Conservation (phyloP, 2,329 filamentous ascomycete species). For the Aspergillus quadricinctus region DNA sequence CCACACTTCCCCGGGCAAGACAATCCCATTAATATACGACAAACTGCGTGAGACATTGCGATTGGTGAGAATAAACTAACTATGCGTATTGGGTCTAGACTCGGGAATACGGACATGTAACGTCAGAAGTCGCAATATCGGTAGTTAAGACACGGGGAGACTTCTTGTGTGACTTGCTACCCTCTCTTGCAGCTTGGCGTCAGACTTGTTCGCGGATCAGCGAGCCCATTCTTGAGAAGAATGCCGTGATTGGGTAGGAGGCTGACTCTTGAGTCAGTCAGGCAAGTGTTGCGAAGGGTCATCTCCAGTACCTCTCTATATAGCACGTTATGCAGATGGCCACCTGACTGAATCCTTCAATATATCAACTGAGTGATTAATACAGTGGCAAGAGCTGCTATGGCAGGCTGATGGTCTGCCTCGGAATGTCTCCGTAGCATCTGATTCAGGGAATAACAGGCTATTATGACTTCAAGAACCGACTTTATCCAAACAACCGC, state of each 20-base stretch:
- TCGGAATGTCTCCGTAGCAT: neutral
- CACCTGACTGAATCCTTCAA: neutral
- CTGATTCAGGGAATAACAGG: neutral
- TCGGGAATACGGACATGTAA: neutral
- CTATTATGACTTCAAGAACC: too few relatives aligned
- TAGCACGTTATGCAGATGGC: neutral
- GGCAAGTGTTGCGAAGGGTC: neutral
- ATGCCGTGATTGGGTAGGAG: too few relatives aligned
- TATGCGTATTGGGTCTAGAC: neutral
- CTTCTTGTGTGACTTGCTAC: neutral
- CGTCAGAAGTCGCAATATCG: neutral
- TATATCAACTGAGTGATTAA: neutral
- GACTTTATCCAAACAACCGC: too few relatives aligned
- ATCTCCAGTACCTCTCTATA: neutral
- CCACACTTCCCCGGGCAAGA: neutral
- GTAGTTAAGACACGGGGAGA: neutral
- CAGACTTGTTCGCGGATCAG: neutral
- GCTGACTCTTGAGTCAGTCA: neutral
- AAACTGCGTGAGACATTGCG: neutral
- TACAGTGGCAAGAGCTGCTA: neutral
- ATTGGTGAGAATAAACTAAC: neutral
- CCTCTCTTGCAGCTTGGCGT: neutral
- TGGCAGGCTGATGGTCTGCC: neutral
- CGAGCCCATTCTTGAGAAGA: neutral
- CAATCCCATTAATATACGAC: neutral